Evolutionary conservation across 2,329 filamentous ascomycete species (phyloP), one percentile per base, ranked within the genome.

Genomic region (Fusarium pseudograminearum): DNA sequence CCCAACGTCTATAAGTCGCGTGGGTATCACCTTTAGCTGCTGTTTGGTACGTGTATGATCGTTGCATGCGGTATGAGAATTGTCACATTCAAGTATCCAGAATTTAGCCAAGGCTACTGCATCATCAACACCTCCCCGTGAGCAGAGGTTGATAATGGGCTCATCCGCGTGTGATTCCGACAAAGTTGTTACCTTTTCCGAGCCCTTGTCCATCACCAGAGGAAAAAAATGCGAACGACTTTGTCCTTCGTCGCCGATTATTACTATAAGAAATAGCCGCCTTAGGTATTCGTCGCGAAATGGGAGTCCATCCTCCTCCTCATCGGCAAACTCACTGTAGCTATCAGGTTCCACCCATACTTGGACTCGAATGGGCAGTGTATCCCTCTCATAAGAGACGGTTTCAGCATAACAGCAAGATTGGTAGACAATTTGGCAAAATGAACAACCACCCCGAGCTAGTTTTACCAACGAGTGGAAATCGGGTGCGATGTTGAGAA

Each of bases 1-100:
- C 4, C 57, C 47, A n/a, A 62, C 47, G 2, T 55, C 24, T 6
- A 62, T 55, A 0, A 61, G 2, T 26, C 60, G 61, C 34, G 57
- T 62, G 11, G 57, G 57, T 5, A 26, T 9, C 4, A 31, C 40
- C 15, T 30, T 53, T 10, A 7, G 2, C 15, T 18, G 5, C 3
- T 18, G 12, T 16, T 16, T 10, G 7, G 28, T 8, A 12, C 18
- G 4, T 11, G 22, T 5, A 15, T 6, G 16, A 2, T 20, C 22
- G 3, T 20, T 9, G 10, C 57, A 62, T 31, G 47, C 40, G 5
- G 2, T 33, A 16, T 62, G 60, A 9, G 11, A 48, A 8, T 2
- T 31, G 3, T 12, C 15, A 18, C 28, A 47, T 7, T 12, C n/a
- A 2, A 40, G 24, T 11, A 61, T 40, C 46, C 41, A 62, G 2